These are phyloP conservation scores for Stagonosporopsis chrysanthemi DNA, from an alignment of 2,329 filamentous ascomycete species.

Conservation along the genomic window DNA sequence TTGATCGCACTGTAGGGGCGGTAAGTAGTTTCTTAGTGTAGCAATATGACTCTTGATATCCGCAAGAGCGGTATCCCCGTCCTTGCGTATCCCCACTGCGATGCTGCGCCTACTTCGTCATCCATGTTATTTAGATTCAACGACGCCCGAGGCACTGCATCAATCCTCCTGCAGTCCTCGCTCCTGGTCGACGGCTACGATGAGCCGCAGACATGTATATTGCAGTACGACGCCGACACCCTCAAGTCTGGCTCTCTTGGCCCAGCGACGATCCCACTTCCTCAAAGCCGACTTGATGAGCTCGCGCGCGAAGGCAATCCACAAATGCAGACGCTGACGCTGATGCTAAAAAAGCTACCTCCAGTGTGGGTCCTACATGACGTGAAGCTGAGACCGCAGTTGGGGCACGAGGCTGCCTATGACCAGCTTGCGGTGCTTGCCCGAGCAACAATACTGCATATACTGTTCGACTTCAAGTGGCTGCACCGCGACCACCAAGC, in stretches of 20 bases:
- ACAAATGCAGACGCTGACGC: constrained; percentile 18
- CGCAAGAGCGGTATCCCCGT: constrained; percentile 22
- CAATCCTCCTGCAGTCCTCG: constrained; percentile 17
- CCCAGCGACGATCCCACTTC: constrained; percentile 2
- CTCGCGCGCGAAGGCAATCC: constrained; percentile 21
- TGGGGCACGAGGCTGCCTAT: not conserved
- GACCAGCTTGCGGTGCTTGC: not conserved
- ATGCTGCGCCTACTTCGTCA: constrained; percentile 15
- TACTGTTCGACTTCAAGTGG: constrained; percentile 31
- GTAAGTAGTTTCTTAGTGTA: constrained; percentile 19
- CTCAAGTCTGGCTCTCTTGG: constrained; percentile 20
- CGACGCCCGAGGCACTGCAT: constrained; percentile 19
- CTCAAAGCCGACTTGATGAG: constrained; percentile 5
- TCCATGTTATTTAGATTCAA: constrained; percentile 22
- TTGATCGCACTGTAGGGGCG: constrained; percentile 8
- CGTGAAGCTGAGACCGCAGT: not conserved
- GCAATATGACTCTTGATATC: constrained; percentile 17
- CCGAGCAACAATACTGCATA: not conserved
- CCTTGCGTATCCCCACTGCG: constrained; percentile 12
- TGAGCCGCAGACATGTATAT: constrained; percentile 22
- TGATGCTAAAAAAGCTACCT: constrained; percentile 14
- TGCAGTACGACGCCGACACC: constrained; percentile 28
- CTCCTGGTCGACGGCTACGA: constrained; percentile 9
- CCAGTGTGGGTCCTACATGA: constrained; percentile 18
- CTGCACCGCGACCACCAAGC: constrained; percentile 21